These are phyloP conservation scores for Larix kaempferi DNA, from an alignment of 75 land plant genomes.

Conservation along the genomic window DNA sequence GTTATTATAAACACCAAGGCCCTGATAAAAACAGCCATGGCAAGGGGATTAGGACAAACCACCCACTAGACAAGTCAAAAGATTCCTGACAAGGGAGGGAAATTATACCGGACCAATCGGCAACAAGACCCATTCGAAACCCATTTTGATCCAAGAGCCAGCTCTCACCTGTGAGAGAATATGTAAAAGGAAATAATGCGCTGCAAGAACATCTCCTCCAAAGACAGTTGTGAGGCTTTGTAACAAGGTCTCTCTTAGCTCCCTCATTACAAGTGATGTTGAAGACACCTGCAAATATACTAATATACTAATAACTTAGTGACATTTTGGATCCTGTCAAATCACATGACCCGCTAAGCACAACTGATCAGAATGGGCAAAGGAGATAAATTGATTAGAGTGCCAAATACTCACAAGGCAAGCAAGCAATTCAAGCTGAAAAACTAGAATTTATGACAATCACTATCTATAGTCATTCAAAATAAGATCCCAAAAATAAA, in stretches of 20 bases:
- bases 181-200: constrained; percentile 76
- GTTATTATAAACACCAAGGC: too few species aligned
- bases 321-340: neutral
- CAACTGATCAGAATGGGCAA: neutral
- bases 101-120: too few species aligned
- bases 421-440: neutral
- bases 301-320: neutral
- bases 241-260: constrained; percentile 51
- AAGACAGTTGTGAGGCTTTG: constrained; percentile 52
- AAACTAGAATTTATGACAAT: neutral
- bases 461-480: too few species aligned
- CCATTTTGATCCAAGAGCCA: too few species aligned
- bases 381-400: neutral
- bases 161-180: constrained; percentile 69
- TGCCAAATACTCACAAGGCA: neutral
- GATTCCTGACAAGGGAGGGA: too few species aligned
- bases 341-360: too few species aligned
- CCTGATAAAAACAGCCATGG: too few species aligned
- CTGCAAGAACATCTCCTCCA: constrained; percentile 76
- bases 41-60: too few species aligned
- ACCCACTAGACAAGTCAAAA: too few species aligned
- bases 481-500: too few species aligned
- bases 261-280: constrained; percentile 14
- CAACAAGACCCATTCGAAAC: too few species aligned
- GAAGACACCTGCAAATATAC: neutral